A percentile compares a stretch with the other conserved stretches of the same genome.
These are phyloP conservation scores for Brassica cretica DNA, from an alignment of 345 rosid genomes.

Conservation along the genomic window DNA sequence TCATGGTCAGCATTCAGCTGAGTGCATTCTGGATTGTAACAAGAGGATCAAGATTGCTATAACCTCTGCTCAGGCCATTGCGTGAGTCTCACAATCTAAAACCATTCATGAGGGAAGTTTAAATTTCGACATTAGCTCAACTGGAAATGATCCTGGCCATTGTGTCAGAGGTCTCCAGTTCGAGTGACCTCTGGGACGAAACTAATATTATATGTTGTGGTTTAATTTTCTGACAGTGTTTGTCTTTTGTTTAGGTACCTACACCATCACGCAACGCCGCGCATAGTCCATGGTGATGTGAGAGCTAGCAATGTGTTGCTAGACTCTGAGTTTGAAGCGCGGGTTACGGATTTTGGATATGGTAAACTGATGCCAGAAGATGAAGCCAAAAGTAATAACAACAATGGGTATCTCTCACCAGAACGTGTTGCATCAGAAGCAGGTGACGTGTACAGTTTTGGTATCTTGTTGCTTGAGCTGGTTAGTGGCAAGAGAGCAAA, in stretches of 20 bases:
- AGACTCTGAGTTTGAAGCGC: slow-evolving; percentile 68
- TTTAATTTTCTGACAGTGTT: not conserved
- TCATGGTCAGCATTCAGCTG: slow-evolving; percentile 95
- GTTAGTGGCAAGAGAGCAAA: slow-evolving; percentile 68
- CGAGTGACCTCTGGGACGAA: too few relatives aligned
- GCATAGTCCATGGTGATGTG: slow-evolving; percentile 60
- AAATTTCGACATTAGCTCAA: too few relatives aligned
- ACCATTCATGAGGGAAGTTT: not conserved
- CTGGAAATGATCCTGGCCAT: too few relatives aligned
- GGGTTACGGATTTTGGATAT: slow-evolving; percentile 87
- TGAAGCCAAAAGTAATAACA: slow-evolving; percentile 54
- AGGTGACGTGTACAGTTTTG: slow-evolving; percentile 90
- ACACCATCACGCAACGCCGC: slow-evolving; percentile 90
- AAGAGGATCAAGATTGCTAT: slow-evolving; percentile 76
- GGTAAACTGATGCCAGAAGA: slow-evolving; percentile 90
- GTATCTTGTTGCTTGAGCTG: slow-evolving; percentile 77
- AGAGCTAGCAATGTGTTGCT: slow-evolving; percentile 69
- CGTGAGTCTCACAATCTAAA: slow-evolving; percentile 50
- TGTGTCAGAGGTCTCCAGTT: too few relatives aligned
- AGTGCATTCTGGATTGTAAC: slow-evolving; percentile 78
- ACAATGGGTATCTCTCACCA: slow-evolving; percentile 72
- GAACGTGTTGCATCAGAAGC: slow-evolving; percentile 82
- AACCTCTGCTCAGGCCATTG: slow-evolving; percentile 87
- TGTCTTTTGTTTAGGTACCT: slow-evolving; percentile 58
- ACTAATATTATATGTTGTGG: too few relatives aligned